Evolutionary conservation across 2,329 filamentous ascomycete species (phyloP), one percentile per base, ranked within the genome.

Genomic region (Trichophyton mentagrophytes): DNA sequence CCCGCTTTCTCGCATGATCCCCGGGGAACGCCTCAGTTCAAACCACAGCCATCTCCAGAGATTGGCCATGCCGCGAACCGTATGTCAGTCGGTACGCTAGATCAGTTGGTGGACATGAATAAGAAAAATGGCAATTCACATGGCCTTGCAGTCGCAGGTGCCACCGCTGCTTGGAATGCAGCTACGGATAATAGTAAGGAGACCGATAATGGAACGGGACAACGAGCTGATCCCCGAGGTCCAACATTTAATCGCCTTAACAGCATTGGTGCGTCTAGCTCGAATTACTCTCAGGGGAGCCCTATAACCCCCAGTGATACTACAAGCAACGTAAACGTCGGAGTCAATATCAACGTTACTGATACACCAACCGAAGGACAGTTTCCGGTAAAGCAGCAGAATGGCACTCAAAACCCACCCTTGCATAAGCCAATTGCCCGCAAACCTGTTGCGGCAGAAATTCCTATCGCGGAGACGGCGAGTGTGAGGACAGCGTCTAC

Each of bases 51-150:
- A 61, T 86, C 89, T 33, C 83, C 87, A 13, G 89, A 93, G 69
- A 79, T 92, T 67, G 86, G 88, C 64, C 85, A 85, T 65, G 89
- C 88, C 58, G 93, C 90, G 66, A 90, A 87, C 66, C 86, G 90
- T 22, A 85, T 97, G 71, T 96, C 93, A 27, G 82, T 80, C 66
- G 85, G 85, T 0, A 97, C 92, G 0, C 78, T 96, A 53, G 81
- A 85, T 51, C 90, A 96, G 70, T 79, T 97, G 70, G 84, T 84
- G 36, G 87, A 86, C 65, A 87, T 87, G 53, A 83, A 82, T 60
- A 53, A 33, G 27, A 30, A 30, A 25, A 53, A 30, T 11, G 49
- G 49, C 27, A 82, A 81, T 22, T 72, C 83, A 57, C 70, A 76
- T 55, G 69, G 69, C 66, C 59, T 70, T 63, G 65, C 69, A 62